phyloP scores from a whole-genome alignment of 345 rosid species.

The Lepidium africanum region DNA sequence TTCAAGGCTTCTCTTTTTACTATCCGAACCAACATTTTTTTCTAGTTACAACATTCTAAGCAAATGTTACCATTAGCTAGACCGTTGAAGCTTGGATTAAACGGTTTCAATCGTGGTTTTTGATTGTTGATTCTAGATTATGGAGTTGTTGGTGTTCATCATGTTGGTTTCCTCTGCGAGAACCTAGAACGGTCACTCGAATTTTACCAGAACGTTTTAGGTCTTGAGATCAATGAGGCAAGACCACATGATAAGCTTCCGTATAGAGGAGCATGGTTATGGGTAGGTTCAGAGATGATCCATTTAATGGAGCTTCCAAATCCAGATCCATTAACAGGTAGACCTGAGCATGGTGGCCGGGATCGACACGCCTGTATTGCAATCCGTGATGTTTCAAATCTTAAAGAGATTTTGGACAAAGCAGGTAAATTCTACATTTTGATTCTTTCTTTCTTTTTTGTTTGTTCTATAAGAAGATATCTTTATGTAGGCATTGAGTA shows the following conservation, averaged over 20 bases:
- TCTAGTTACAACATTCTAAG: not conserved
- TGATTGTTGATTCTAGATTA: constrained; percentile 45
- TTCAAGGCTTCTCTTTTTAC: not conserved
- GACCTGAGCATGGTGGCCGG: constrained; percentile 88
- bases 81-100: not conserved
- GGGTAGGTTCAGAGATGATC: constrained; percentile 98
- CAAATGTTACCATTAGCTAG: not conserved
- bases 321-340: constrained; percentile 89
- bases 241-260: constrained; percentile 95
- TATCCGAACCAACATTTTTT: not conserved
- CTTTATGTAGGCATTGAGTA: constrained; percentile 52
- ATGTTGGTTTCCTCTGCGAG: constrained; percentile 80
- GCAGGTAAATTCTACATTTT: constrained; percentile 43
- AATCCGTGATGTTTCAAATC: constrained; percentile 62
- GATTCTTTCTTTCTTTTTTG: not conserved
- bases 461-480: not conserved
- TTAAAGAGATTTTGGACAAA: constrained; percentile 63
- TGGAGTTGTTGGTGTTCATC: constrained; percentile 78
- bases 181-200: constrained; percentile 81
- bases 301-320: constrained; percentile 99
- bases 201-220: constrained; percentile 73
- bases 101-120: not conserved
- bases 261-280: constrained; percentile 88
- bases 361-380: constrained; percentile 92
- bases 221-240: constrained; percentile 87